Evolutionary conservation across 129 eudicot species (phyloP), one percentile per base, ranked within the genome.

Genomic region (Artemisia argyi): DNA sequence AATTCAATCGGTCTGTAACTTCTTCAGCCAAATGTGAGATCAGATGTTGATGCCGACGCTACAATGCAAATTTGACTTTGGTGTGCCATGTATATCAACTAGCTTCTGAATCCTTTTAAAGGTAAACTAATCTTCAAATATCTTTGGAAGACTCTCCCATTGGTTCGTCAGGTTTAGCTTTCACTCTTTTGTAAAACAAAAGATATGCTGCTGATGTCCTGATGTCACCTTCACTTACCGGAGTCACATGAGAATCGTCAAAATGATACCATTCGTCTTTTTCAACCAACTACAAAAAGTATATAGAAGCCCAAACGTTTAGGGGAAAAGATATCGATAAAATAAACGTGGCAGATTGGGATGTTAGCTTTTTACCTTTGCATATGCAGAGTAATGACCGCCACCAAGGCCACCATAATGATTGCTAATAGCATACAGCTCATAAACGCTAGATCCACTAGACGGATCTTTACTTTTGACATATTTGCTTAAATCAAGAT

Each of bases 371-470:
- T 8, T 63, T 85, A 91, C 99, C 97, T 95, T 91, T 50, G 97
- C 91, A 44, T 91, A 91, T 49, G 99, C 99, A 63, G 99, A 76
- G 70, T 95, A 95, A 83, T 95, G 99, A 13, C 99, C 99, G n/a
- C 97, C 97, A 62, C 99, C 97, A 75, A 95, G 97, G 46, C 99
- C 99, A 49, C 99, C 99, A 76, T 95, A 95, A 73, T 95, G 99
- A 79, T 95, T 95, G 85, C 99, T 95, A 61, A 95, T 83, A 67
- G 99, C 99, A 71, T 90, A 95, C 32, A 95, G 65, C 74, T 95
- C 96, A 73, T 95, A 95, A 9, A 85, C 78, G 54, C 79, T 82
- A 35, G 93, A 74, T 35, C 84, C 79, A 13, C 68, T 87, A 47
- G 81, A 71, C 6, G 82, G 78, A 72, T 84, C 99, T 73, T 81